Conservation (phyloP, 768 basidiomycete species). For the Russula vinacea region DNA sequence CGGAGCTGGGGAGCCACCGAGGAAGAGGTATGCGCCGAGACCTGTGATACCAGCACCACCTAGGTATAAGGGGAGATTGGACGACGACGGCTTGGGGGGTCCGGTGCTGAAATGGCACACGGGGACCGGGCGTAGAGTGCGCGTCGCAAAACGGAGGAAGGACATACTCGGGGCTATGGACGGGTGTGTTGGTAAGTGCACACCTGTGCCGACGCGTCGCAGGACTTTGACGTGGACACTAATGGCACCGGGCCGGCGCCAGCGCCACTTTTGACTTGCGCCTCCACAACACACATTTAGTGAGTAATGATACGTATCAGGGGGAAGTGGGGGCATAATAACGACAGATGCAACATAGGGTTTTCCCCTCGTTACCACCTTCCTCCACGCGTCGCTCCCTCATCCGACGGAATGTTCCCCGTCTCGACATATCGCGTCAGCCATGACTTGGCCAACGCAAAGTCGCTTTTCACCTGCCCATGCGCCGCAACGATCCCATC, state of each 20-base stretch:
- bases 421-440: slow-evolving; percentile 18
- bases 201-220: no score
- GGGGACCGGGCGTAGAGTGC: slow-evolving; percentile 25
- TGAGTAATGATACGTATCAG: neutral
- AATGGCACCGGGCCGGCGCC: no score
- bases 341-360: neutral
- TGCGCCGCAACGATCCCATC: slow-evolving; percentile 9
- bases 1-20: slow-evolving; percentile 37
- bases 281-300: no score
- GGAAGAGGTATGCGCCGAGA: slow-evolving; percentile 47
- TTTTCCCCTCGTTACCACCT: neutral
- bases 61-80: slow-evolving; percentile 48
- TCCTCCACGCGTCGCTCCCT: neutral
- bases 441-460: slow-evolving; percentile 10
- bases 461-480: slow-evolving; percentile 2
- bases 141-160: slow-evolving; percentile 31
- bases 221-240: no score
- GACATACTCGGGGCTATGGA: slow-evolving; percentile 18
- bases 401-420: slow-evolving; percentile 15
- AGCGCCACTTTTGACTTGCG: no score
- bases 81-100: slow-evolving; percentile 45
- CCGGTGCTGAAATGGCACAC: slow-evolving; percentile 49
- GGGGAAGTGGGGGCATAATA: no score
- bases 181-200: neutral
- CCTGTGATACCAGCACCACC: slow-evolving; percentile 45